Evolutionary conservation across 2,329 filamentous ascomycete genomes (phyloP), one percentile per base, ranked within the genome.

Genomic region (Ophiosphaerella narmari): DNA sequence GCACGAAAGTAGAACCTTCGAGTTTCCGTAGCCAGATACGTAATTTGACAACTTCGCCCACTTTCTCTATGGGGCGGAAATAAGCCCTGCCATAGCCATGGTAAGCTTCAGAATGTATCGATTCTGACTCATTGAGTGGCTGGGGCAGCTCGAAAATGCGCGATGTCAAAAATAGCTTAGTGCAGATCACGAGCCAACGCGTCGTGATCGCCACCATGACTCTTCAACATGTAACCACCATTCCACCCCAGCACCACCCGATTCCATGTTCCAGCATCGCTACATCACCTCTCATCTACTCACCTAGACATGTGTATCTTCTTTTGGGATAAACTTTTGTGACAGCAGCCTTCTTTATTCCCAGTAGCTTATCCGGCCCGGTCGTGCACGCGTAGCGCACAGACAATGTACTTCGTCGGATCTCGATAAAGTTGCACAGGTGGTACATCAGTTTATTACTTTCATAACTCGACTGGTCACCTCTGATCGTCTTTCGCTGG

Each of bases 341-440:
- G 34, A 47, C 32, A 24, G n/a, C 40, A 33, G 39, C 50, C 44
- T 47, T 47, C 48, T 52, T 55, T 45, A 35, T 44, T 49, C 43
- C 37, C 48, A 47, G 47, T 55, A 54, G 57, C 53, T 59, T 54
- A 57, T 52, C 59, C 54, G 33, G 44, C 51, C 26, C 1, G 6
- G 11, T 29, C 26, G 47, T 39, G 39, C 42, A 57, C 59, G 52
- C 55, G 55, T 52, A 59, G 60, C 60, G 55, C 55, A 62, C 63
- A 51, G 43, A 63, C 52, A 50, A 66, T 67, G 63, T 59, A 51
- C 53, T 18, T 52, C 50, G 57, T 53, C 34, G 50, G 49, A 55
- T 52, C 53, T 55, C 50, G 35, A 48, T 46, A 54, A 44, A 54
- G 36, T 50, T 55, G 49, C 55, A 57, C 44, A 51, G 54, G 45